Base-by-base conservation (phyloP, 1,284 basidiomycete species). In the Austroboletus olivaceoglutinosus region DNA sequence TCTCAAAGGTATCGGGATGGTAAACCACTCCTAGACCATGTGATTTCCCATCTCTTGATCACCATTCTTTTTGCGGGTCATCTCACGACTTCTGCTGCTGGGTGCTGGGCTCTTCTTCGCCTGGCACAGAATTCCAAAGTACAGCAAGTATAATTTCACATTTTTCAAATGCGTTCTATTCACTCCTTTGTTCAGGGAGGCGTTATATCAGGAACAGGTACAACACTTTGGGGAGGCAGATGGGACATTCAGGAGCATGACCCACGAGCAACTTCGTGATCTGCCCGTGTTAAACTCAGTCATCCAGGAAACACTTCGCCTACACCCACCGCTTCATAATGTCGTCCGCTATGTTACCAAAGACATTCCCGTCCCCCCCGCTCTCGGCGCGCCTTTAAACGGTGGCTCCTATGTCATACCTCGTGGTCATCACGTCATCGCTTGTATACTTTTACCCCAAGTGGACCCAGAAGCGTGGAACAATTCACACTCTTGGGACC, bases 41-140 rank as follows among this genome's bases (percentile, higher is more conserved):
- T 98, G 70, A 89, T 99, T 56, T 93, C 97, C 0, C 96, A 98
- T 66, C 95, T 98, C 67, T 87, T 99, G 89, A 95, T 94, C 60
- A 92, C 93, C 19, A 79, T 95, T 42, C 83, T 96, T 56, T 95
- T 96, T 93, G 96, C 96, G 36, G 97, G 97, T 23, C 97, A 99
- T 73, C 97, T 99, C 74, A 99, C 97, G 0, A 92, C 89, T 60
- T 95, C 93, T 18, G 90, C 96, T 0, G 91, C 93, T 11, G 85
- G 85, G 22, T 86, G 92, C 5, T 99, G 97, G 97, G 72, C 88
- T n/a, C 76, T 99, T 36, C 81, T 98, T 43, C 92, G 97, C 62
- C 72, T 99, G 19, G 96, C 93, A n/a, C 74, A 82, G 57, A 78
- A 86, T 50, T 83, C 83, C 1, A 85, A 93, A 23, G 64, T 96